Percentiles rank a stretch among this genome's conserved stretches.
Conservation (phyloP, 2,329 filamentous ascomycete genomes). For the Neopestalotiopsis clavispora region DNA sequence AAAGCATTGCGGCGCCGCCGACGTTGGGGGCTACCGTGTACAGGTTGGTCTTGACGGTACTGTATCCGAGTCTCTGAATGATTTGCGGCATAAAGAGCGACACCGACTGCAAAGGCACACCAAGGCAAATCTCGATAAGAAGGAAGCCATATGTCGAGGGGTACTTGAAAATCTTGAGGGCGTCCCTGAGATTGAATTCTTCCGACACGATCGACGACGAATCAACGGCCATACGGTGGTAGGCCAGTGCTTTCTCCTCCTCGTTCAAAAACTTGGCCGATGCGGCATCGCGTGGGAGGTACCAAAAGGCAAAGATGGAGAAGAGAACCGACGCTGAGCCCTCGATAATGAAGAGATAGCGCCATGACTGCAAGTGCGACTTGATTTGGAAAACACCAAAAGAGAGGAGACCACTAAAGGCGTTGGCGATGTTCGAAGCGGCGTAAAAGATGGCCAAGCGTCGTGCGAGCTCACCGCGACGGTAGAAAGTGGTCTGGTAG, state of each 20-base stretch:
- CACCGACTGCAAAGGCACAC: conserved; percentile 62
- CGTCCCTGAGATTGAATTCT: conserved; percentile 54
- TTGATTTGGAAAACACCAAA: conserved; percentile 55
- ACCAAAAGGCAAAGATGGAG: conserved; percentile 68
- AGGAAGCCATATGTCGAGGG: conserved; percentile 56
- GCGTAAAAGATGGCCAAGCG: conserved; percentile 78
- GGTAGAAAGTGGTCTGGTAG: conserved; percentile 69
- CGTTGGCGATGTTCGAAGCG: conserved; percentile 73
- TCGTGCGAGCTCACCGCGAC: conserved; percentile 71
- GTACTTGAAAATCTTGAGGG: conserved; percentile 55
- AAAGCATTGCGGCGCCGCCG: conserved; percentile 69
- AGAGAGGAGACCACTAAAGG: conserved; percentile 51
- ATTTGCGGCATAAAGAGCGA: conserved; percentile 61
- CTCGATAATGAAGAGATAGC: conserved; percentile 55
- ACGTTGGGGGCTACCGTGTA: conserved; percentile 84
- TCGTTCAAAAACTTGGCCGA: conserved; percentile 68
- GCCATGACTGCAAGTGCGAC: conserved; percentile 45
- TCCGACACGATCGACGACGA: conserved; percentile 67
- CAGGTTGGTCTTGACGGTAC: conserved; percentile 69
- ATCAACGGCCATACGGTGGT: conserved; percentile 75
- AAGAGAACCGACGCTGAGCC: conserved; percentile 63
- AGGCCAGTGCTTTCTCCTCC: conserved; percentile 71
- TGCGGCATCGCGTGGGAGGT: conserved; percentile 68
- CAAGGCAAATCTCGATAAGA: conserved; percentile 61
- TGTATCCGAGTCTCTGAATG: conserved; percentile 53